Conservation (phyloP, 352 stramenopile genomes). For the Pythium volutum region DNA sequence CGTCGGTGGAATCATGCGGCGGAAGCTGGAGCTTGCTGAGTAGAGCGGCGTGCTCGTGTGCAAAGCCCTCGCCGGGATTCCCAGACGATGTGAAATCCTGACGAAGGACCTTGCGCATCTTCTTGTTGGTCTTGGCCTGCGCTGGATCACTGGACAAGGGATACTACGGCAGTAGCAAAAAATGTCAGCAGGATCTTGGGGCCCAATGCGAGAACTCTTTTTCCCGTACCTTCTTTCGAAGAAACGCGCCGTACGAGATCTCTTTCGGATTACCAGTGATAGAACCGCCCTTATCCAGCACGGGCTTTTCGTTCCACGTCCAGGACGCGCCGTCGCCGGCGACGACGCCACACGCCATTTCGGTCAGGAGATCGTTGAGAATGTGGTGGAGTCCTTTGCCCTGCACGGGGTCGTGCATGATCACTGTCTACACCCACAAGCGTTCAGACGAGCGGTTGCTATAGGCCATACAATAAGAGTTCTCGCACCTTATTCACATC, state of each 20-base stretch:
- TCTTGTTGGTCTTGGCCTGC: conserved; percentile 56
- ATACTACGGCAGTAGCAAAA: conserved; percentile 29
- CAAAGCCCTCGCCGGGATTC: conserved; percentile 47
- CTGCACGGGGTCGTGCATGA: conserved; percentile 82
- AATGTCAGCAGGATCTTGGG: background rate
- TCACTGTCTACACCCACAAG: conserved; percentile 50
- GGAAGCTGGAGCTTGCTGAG: conserved; percentile 51
- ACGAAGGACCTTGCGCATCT: conserved; percentile 52
- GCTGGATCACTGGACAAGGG: conserved; percentile 45
- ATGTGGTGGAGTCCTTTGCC: conserved; percentile 70
- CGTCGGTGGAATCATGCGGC: conserved; percentile 16
- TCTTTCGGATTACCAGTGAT: background rate
- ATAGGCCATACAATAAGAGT: background rate
- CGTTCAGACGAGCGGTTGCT: background rate
- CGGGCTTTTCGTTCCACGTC: conserved; percentile 43
- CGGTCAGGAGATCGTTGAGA: conserved; percentile 73
- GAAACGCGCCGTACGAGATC: conserved; percentile 61
- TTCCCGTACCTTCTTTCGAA: conserved; percentile 46
- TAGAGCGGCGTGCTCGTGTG: conserved; percentile 37
- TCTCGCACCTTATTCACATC: conserved; percentile 76
- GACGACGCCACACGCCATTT: conserved; percentile 42
- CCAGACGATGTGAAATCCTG: conserved; percentile 59
- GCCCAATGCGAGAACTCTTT: too few relatives aligned
- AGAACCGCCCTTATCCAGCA: conserved; percentile 19
- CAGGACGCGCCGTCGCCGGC: conserved; percentile 30